Evolutionary conservation across 352 stramenopile genomes (phyloP).

Genomic region (Globisporangium cystogenes): DNA sequence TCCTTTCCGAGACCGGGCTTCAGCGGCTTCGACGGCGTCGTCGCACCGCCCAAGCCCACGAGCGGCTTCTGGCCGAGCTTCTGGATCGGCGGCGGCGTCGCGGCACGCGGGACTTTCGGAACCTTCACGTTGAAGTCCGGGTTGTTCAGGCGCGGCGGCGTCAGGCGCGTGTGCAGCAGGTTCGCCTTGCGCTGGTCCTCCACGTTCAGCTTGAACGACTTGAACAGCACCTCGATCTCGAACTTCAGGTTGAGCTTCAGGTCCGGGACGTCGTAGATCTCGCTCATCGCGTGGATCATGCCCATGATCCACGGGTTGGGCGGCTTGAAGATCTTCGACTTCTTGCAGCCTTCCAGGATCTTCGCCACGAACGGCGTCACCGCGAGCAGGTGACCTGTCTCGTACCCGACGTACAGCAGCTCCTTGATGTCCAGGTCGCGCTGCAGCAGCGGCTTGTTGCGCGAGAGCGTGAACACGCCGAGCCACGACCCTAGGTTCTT

Average conservation of each 20-base stretch:
- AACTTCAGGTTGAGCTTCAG: slow-evolving; percentile 99
- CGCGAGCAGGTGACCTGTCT: slow-evolving; percentile 96
- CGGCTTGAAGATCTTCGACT: slow-evolving; percentile 96
- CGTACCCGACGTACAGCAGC: slow-evolving; percentile 94
- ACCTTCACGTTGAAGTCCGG: slow-evolving; percentile 99
- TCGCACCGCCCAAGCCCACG: slow-evolving; percentile 4
- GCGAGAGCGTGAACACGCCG: slow-evolving; percentile 96
- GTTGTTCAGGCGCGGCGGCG: slow-evolving; percentile 93
- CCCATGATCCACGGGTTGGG: slow-evolving; percentile 99
- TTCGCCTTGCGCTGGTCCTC: slow-evolving; percentile 94
- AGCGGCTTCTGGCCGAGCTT: slow-evolving; percentile 23
- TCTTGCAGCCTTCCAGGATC: slow-evolving; percentile 97
- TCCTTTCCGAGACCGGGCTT: slow-evolving; percentile 36
- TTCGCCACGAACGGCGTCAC: slow-evolving; percentile 98
- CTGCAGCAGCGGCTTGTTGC: slow-evolving; percentile 97
- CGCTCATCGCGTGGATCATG: slow-evolving; percentile 96
- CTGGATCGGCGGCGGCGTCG: slow-evolving; percentile 47
- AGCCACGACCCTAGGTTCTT: slow-evolving; percentile 99
- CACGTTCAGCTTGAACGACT: slow-evolving; percentile 96
- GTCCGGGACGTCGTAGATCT: slow-evolving; percentile 98
- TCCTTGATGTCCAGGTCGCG: slow-evolving; percentile 98
- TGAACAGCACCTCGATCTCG: slow-evolving; percentile 98
- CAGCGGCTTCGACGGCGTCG: slow-evolving; percentile 51
- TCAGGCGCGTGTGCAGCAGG: slow-evolving; percentile 86
- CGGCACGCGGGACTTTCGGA: slow-evolving; percentile 42